Percentiles rank a stretch among this genome's conserved stretches.
Conservation (phyloP, 1,284 basidiomycete genomes). For the Coniferiporia sulphurascens region DNA sequence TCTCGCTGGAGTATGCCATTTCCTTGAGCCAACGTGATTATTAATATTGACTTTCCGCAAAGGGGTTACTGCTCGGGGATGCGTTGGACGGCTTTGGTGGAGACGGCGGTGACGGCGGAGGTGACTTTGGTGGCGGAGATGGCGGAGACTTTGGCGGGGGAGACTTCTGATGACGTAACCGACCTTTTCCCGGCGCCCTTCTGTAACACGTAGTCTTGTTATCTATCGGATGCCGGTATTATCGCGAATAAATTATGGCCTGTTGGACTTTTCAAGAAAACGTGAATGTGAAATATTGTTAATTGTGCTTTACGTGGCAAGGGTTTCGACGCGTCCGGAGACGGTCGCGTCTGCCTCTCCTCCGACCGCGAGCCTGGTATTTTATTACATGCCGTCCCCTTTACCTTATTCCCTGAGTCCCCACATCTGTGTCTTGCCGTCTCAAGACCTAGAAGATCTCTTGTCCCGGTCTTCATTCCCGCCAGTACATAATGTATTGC, state of each 20-base stretch:
- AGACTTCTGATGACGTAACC: neutral
- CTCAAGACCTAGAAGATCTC: constrained; percentile 61
- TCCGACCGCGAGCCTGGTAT: no score
- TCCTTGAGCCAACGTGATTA: neutral
- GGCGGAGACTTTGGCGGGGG: neutral
- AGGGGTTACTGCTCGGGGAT: constrained; percentile 51
- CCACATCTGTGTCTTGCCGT: constrained; percentile 68
- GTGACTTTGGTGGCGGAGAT: constrained; percentile 25
- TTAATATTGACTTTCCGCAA: neutral
- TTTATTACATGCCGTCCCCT: constrained; percentile 36
- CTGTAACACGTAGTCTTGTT: no score
- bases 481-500: constrained; percentile 62
- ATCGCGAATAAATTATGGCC: no score
- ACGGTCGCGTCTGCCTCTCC: no score
- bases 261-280: no score
- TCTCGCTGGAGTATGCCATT: constrained; percentile 39
- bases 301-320: no score
- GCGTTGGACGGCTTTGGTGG: constrained; percentile 28
- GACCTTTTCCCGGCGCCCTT: no score
- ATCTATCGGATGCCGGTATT: no score
- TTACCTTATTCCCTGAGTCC: constrained; percentile 72
- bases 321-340: no score
- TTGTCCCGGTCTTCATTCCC: constrained; percentile 56
- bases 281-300: no score
- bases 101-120: constrained; percentile 23